Evolutionary conservation across 2,329 filamentous ascomycete genomes (phyloP).

Genomic region (Ophiocordyceps polyrhachis-furcata): DNA sequence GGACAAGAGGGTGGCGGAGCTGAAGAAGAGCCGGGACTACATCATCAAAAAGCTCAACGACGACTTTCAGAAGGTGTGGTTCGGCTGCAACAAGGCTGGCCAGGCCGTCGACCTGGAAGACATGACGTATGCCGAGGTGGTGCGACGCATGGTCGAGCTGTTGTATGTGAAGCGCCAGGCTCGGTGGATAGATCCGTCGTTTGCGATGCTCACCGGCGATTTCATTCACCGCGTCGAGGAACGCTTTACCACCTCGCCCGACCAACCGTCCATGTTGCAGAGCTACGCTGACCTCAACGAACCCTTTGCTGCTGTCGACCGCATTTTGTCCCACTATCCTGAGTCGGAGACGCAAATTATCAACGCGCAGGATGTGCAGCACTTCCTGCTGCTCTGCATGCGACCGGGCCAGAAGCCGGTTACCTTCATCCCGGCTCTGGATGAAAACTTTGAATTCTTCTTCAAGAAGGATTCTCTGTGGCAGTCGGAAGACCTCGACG

Average conservation of each 20-base stretch:
- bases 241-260: conserved; percentile 60
- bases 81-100: conserved; percentile 66
- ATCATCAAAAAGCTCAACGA: conserved; percentile 94
- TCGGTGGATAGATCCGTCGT: conserved; percentile 79
- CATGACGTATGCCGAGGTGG: conserved; percentile 85
- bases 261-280: conserved; percentile 68
- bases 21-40: conserved; percentile 75
- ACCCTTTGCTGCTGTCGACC: conserved; percentile 60
- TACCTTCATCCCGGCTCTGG: conserved; percentile 85
- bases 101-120: conserved; percentile 77
- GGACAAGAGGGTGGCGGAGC: conserved; percentile 72
- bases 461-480: conserved; percentile 99
- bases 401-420: conserved; percentile 88
- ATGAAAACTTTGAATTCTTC: conserved; percentile 96
- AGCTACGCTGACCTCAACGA: conserved; percentile 75
- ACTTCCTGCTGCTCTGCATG: conserved; percentile 86
- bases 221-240: conserved; percentile 96
- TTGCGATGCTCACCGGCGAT: conserved; percentile 69
- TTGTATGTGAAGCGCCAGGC: conserved; percentile 83
- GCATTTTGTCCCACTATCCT: conserved; percentile 65
- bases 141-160: conserved; percentile 71
- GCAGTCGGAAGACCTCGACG: conserved; percentile 96
- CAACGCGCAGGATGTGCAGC: conserved; percentile 94
- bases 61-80: conserved; percentile 96
- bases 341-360: conserved; percentile 82